A percentile compares a stretch with the other conserved stretches of the same genome.
Evolutionary conservation across 345 rosid genomes (phyloP).

Genomic region (Tarenaya hassleriana): DNA sequence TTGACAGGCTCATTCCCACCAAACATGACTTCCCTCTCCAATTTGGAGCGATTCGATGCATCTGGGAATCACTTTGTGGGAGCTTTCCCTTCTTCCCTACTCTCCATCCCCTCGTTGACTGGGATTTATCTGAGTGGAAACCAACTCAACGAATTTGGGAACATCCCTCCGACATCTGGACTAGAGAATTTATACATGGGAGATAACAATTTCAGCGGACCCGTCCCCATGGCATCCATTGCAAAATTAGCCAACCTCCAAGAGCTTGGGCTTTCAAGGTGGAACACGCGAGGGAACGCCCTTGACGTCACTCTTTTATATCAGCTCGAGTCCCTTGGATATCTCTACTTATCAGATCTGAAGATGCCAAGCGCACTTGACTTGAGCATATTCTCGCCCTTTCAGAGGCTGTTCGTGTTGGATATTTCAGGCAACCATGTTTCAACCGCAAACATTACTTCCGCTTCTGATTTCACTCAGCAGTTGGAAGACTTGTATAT

Average conservation of each 20-base stretch:
- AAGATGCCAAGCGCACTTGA: no score
- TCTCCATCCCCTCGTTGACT: not conserved
- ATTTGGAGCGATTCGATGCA: not conserved
- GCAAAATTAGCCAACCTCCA: conserved; percentile 7
- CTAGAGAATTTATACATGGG: not conserved
- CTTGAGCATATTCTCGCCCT: no score
- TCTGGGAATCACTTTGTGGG: not conserved
- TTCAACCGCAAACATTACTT: no score
- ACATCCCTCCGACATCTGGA: not conserved
- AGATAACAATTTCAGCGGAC: not conserved
- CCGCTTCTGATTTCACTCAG: not conserved
- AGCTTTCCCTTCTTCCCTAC: conserved; percentile 3
- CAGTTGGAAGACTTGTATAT: no score
- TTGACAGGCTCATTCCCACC: conserved; percentile 12
- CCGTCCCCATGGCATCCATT: conserved; percentile 4
- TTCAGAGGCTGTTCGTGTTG: no score
- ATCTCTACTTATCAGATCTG: no score
- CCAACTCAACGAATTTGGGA: conserved; percentile 5
- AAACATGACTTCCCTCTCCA: conserved; percentile 4
- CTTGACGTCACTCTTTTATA: no score
- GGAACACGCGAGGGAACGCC: no score
- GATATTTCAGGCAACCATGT: no score
- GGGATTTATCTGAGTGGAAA: not conserved
- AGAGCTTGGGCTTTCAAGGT: not conserved
- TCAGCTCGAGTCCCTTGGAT: no score